Evolutionary conservation across 768 basidiomycete species (phyloP).

Genomic region (Lactarius deliciosus): DNA sequence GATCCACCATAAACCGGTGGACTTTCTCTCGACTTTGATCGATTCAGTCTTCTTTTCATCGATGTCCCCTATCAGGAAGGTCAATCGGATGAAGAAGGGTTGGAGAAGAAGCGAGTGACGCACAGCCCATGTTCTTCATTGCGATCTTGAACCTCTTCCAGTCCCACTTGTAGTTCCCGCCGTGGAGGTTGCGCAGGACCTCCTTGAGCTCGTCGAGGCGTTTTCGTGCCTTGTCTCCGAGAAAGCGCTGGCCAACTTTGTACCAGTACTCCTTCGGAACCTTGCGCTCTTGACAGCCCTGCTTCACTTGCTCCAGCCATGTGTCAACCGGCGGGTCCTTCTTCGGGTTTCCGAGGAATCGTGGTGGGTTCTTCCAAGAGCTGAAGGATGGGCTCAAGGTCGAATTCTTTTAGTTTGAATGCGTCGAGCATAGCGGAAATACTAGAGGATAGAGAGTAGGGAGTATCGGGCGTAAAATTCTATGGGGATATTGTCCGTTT

Average conservation of each 20-base stretch:
- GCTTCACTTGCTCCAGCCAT: constrained; percentile 71
- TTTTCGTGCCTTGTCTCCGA: constrained; percentile 66
- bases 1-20: constrained; percentile 55
- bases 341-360: constrained; percentile 65
- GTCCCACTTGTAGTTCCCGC: constrained; percentile 76
- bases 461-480: constrained; percentile 1
- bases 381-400: constrained; percentile 67
- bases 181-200: constrained; percentile 71
- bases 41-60: constrained; percentile 58
- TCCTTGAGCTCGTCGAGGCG: constrained; percentile 71
- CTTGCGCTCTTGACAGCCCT: constrained; percentile 66
- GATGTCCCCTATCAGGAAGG: constrained; percentile 56
- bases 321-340: constrained; percentile 68
- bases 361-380: constrained; percentile 64
- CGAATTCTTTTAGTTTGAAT: constrained; percentile 77
- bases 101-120: constrained; percentile 35
- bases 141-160: constrained; percentile 83
- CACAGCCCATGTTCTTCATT: constrained; percentile 80
- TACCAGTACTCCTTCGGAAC: constrained; percentile 83
- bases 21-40: constrained; percentile 56
- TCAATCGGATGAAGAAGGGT: background rate
- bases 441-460: background rate
- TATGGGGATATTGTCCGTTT: constrained; percentile 16
- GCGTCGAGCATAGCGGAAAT: constrained; percentile 53
- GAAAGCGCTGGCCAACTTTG: constrained; percentile 74